Evolutionary conservation across 2,329 filamentous ascomycete species (phyloP).

Genomic region (Pseudogymnoascus destructans): DNA sequence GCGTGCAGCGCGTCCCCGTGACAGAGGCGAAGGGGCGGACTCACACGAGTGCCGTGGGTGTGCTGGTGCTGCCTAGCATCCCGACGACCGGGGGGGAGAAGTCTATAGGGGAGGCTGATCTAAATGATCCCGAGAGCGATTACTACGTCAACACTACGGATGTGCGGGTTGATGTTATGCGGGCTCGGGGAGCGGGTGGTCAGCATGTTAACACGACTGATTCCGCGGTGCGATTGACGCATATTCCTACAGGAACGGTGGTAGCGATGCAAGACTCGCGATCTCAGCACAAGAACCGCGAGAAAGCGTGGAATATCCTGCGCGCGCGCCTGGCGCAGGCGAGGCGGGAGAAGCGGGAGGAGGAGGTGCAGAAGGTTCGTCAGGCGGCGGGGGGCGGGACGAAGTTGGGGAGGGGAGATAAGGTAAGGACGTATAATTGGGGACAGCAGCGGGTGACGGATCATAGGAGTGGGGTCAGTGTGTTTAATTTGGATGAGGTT

Average conservation of each 20-base stretch:
- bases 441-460: constrained; percentile 59
- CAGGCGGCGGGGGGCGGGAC: constrained; percentile 68
- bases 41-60: constrained; percentile 83
- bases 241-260: constrained; percentile 72
- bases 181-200: constrained; percentile 79
- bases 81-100: constrained; percentile 39
- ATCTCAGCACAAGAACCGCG: constrained; percentile 80
- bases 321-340: constrained; percentile 70
- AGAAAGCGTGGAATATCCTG: constrained; percentile 74
- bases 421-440: constrained; percentile 70
- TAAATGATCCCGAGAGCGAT: constrained; percentile 76
- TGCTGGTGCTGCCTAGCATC: constrained; percentile 83
- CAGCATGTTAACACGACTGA: constrained; percentile 99
- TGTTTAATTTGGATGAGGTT: constrained; percentile 52
- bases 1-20: constrained; percentile 83
- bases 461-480: constrained; percentile 53
- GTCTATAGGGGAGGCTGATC: constrained; percentile 42
- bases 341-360: constrained; percentile 70
- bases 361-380: constrained; percentile 59
- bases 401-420: constrained; percentile 80
- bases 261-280: constrained; percentile 89
- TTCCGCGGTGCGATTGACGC: constrained; percentile 84
- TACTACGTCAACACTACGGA: constrained; percentile 82
- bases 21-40: constrained; percentile 86
- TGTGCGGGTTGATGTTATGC: constrained; percentile 77